Evolutionary conservation across 495 filamentous ascomycete genomes (phyloP).

Genomic region (Daldinia vernicosa): DNA sequence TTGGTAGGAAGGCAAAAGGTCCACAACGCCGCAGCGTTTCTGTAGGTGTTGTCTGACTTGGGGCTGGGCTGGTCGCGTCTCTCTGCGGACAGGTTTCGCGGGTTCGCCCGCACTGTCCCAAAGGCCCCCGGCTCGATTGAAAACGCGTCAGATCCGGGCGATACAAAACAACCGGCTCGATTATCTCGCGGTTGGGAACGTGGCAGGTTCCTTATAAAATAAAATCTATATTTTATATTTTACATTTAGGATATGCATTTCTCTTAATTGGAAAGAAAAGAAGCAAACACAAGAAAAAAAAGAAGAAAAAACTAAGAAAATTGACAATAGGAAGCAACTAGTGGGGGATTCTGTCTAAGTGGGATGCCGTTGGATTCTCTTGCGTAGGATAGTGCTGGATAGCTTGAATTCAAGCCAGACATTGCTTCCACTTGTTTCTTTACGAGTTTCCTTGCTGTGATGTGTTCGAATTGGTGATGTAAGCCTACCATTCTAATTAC

Average conservation of each 20-base stretch:
- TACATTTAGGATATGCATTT: background rate
- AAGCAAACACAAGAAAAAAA: constrained; percentile 10
- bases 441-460: background rate
- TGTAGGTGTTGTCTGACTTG: constrained; percentile 20
- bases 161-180: constrained; percentile 14
- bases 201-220: constrained; percentile 24
- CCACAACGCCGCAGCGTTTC: constrained; percentile 10
- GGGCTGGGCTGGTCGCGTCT: constrained; percentile 61
- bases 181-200: constrained; percentile 26
- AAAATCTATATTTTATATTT: too few species aligned
- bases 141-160: constrained; percentile 38
- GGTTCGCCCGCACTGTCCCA: constrained; percentile 52
- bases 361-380: constrained; percentile 41
- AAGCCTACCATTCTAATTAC: too few species aligned
- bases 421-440: constrained; percentile 31
- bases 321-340: constrained; percentile 40
- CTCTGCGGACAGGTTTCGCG: constrained; percentile 47
- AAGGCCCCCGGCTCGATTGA: constrained; percentile 49
- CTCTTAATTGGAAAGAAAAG: constrained; percentile 4
- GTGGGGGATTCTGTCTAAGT: constrained; percentile 40
- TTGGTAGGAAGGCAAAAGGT: constrained; percentile 38
- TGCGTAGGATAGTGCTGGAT: constrained; percentile 37
- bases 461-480: background rate
- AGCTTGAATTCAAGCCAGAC: constrained; percentile 46
- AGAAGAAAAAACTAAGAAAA: constrained; percentile 27